Base-by-base conservation (phyloP, 176 grass and related monocot genomes). In the Ampelocalamus luodianensis region DNA sequence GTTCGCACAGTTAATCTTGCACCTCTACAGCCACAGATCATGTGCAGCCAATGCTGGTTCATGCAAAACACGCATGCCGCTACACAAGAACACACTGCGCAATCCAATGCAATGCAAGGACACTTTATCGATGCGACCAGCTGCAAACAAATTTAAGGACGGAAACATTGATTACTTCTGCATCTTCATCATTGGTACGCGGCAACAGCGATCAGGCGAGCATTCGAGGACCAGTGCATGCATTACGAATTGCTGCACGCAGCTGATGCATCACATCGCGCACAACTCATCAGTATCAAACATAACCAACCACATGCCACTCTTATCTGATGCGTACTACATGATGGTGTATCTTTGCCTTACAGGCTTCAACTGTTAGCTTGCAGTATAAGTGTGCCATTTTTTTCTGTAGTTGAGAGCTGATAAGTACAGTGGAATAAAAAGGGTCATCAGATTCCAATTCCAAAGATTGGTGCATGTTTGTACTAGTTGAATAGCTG, bases 151-250 rank as follows among this genome's bases (percentile, higher is more conserved):
- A 56, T 27, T 81, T 40, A 69, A 81, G 65, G n/a, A 40, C 11
- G 49, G 22, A 8, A 13, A 4, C 15, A 69, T 55, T 69, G 24
- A 43, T 43, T 24, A 29, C 24, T 20, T 83, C 53, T 72, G 38
- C 54, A 22, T 72, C 26, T 61, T 83, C 56, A 61, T 62, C 54
- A 38, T 62, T 83, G 69, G 54, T 32, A 83, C 8, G 69, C 71
- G 1, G 24, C 43, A 24, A 73, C 71, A 73, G 71, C 24, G 71
- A 73, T 18, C 70, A 24, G 44, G 8, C 53, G 10, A 39, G 55
- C 38, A 29, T 74, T 54, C 44, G 24, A 50, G 71, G 46, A 62
- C 34, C 65, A 29, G 10, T 24, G 48, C 14, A 36, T 14, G 24
- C 48, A 55, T 54, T 65, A 37, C 71, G 13, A 6, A 13, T 70